These are phyloP conservation scores for Tolypocladium amazonense DNA, from an alignment of 2,329 filamentous ascomycete genomes.

Conservation along the genomic window DNA sequence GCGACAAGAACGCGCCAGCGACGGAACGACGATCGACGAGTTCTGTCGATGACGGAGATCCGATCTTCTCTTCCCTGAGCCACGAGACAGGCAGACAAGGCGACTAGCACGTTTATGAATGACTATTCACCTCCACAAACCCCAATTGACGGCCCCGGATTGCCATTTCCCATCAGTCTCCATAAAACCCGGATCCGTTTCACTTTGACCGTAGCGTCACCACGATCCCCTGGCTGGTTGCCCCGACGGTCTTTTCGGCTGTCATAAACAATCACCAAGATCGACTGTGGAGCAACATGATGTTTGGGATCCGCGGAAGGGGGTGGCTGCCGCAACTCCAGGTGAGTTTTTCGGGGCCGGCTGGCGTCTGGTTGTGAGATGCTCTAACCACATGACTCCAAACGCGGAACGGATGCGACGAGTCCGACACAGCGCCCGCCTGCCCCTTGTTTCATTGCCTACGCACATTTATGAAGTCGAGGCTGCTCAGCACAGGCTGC, in stretches of 20 bases:
- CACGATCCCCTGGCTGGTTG: not conserved
- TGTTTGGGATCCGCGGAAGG: not conserved
- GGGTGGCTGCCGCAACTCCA: not conserved
- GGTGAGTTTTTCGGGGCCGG: not conserved
- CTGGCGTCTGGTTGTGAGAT: not conserved
- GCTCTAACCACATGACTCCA: not conserved
- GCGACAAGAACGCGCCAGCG: not conserved
- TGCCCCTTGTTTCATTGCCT: not conserved
- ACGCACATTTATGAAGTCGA: not conserved
- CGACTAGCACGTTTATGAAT: not conserved
- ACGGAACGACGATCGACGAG: not conserved
- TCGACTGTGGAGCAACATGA: not conserved
- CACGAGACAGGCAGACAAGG: not conserved
- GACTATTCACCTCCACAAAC: not conserved
- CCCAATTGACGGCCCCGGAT: not conserved
- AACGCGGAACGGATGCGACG: not conserved
- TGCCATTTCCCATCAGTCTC: not conserved
- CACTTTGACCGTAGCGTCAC: not conserved
- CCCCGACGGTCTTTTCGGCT: not conserved
- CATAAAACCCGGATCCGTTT: not conserved
- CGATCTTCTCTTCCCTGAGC: not conserved
- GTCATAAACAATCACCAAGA: not conserved
- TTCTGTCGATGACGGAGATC: not conserved
- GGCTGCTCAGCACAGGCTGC: not conserved
- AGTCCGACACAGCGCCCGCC: not conserved